Percentiles rank a stretch among this genome's conserved stretches.
These are phyloP conservation scores for Dryas alaskensis DNA, from an alignment of 306 rosid species.

Conservation along the genomic window DNA sequence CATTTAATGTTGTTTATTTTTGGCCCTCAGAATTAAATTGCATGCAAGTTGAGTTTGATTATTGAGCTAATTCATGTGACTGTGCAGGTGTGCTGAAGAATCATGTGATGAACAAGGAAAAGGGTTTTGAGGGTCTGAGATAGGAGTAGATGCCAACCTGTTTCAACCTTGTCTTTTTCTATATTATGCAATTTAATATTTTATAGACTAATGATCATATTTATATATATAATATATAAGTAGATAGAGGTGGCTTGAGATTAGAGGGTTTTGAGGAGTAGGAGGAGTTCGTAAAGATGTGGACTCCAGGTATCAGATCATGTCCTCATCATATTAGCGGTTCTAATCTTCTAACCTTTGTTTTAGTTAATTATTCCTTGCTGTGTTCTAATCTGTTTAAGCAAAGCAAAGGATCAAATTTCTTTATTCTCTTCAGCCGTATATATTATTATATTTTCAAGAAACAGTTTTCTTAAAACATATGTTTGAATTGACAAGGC, in stretches of 20 bases:
- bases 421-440: neutral
- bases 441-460: neutral
- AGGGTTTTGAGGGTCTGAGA: slow-evolving; percentile 47
- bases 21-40: neutral
- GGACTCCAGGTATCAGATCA: slow-evolving; percentile 30
- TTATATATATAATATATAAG: slow-evolving; percentile 5
- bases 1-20: neutral
- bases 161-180: slow-evolving; percentile 48
- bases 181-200: slow-evolving; percentile 37
- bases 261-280: slow-evolving; percentile 28
- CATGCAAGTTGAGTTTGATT: slow-evolving; percentile 16
- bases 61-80: slow-evolving; percentile 37
- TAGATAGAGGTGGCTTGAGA: slow-evolving; percentile 38
- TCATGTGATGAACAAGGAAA: slow-evolving; percentile 61
- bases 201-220: slow-evolving; percentile 32
- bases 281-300: slow-evolving; percentile 41
- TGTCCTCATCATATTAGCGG: slow-evolving; percentile 38
- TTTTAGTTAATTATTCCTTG: slow-evolving; percentile 1
- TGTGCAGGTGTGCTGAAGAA: slow-evolving; percentile 69
- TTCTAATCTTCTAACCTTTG: slow-evolving; percentile 42
- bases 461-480: too few relatives aligned
- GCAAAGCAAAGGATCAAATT: slow-evolving; percentile 49
- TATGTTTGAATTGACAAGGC: slow-evolving; percentile 5
- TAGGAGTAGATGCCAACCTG: slow-evolving; percentile 44
- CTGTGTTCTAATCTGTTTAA: slow-evolving; percentile 14